These are phyloP conservation scores for Suhomyces vadensis DNA, from an alignment of 805 yeast genomes.

Conservation along the genomic window DNA sequence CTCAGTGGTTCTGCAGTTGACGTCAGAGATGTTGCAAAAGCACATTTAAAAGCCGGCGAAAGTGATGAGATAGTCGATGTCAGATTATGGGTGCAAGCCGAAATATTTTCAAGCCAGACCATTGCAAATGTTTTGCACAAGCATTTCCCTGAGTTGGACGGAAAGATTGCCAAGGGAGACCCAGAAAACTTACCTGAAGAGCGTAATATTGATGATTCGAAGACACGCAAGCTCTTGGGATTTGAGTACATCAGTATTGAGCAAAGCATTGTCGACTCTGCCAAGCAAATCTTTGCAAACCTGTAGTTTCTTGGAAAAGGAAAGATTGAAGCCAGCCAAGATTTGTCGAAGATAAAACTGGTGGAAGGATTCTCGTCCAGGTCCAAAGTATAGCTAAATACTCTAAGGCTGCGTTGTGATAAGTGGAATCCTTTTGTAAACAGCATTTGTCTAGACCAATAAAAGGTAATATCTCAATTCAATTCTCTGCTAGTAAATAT, in stretches of 20 bases:
- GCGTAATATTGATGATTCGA: constrained; percentile 13
- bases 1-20: constrained; percentile 34
- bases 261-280: constrained; percentile 22
- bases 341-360: no score
- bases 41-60: constrained; percentile 45
- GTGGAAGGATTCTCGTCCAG: no score
- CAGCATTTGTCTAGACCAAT: no score
- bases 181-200: not conserved
- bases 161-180: constrained; percentile 5
- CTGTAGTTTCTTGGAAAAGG: no score
- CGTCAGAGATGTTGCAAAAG: constrained; percentile 50
- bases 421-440: no score
- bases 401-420: no score
- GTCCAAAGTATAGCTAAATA: no score
- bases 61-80: constrained; percentile 16
- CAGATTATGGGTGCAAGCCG: constrained; percentile 18
- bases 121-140: constrained; percentile 24
- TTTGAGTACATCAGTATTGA: constrained; percentile 20
- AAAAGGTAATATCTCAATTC: no score
- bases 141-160: constrained; percentile 21
- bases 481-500: no score
- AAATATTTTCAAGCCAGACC: constrained; percentile 19
- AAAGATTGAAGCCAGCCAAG: no score
- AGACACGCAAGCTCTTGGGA: constrained; percentile 21
- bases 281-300: constrained; percentile 19